Percentiles rank a stretch among this genome's conserved stretches.
phyloP scores from a whole-genome alignment of 805 yeast genomes.

The Wickerhamomyces xylosicus region DNA sequence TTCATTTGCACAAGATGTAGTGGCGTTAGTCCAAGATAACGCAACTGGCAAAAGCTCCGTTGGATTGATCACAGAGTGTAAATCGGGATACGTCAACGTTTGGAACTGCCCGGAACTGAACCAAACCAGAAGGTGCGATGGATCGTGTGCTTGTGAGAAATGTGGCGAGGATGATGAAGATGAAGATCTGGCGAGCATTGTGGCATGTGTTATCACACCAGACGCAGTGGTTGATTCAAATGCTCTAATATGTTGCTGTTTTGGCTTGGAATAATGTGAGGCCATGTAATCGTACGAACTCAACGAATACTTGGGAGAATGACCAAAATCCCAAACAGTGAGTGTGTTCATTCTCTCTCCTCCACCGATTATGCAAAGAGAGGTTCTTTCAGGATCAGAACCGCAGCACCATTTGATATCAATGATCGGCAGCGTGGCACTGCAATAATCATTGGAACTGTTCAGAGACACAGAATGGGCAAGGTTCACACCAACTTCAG shows the following conservation, averaged over 20 bases:
- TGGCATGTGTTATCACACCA: no score
- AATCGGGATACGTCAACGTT: constrained; percentile 48
- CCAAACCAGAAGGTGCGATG: constrained; percentile 48
- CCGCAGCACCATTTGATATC: constrained; percentile 60
- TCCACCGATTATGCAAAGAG: constrained; percentile 63
- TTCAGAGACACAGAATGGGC: no score
- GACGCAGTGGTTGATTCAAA: no score
- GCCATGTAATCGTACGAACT: constrained; percentile 83
- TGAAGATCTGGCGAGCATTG: no score
- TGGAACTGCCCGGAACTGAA: constrained; percentile 58
- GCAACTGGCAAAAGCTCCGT: constrained; percentile 72
- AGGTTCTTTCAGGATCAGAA: constrained; percentile 70
- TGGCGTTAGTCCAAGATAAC: constrained; percentile 61
- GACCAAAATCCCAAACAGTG: constrained; percentile 64
- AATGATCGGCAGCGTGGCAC: constrained; percentile 9
- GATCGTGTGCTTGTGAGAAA: constrained; percentile 74
- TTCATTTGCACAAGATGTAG: constrained; percentile 41
- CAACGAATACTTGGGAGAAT: constrained; percentile 66
- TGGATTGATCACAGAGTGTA: constrained; percentile 32
- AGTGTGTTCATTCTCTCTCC: constrained; percentile 38
- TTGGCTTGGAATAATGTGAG: constrained; percentile 55
- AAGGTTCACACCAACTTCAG: constrained; percentile 51
- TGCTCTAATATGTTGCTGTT: constrained; percentile 40
- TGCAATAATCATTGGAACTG: no score
- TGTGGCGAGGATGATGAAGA: no score